Evolutionary conservation across 768 basidiomycete genomes (phyloP), one percentile per base, ranked within the genome.

Genomic region (Hericium alpestre): DNA sequence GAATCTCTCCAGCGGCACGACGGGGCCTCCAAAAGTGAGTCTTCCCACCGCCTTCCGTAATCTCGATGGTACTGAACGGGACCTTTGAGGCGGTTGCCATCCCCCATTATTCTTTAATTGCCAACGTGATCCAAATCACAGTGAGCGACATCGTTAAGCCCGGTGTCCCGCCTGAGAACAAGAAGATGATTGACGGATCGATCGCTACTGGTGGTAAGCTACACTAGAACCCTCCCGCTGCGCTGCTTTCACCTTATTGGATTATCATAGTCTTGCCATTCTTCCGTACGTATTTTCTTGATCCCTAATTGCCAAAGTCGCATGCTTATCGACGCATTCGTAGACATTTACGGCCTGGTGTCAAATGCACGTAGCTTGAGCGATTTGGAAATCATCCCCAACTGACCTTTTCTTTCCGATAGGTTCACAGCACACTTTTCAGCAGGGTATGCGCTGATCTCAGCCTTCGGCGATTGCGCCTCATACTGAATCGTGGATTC

Each of bases 1-100:
- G 54, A 79, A 76, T 53, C 85, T 89, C 62, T 88, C 86, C 1
- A 87, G 86, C 58, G 86, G 86, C 9, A 89, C 86, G 23, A 89
- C 87, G 15, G 86, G 86, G 66, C 71, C 68, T 64, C 73, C 68
- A 39, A 67, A 69, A 58, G 67, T 67, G 47, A 11, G 22, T 11
- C 1, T 37, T 16, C 5, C 22, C 22, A 1, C 12, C 22, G 43
- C 6, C 7, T 25, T 51, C 23, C 8, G 20, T 22, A 39, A 9
- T 50, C 15, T 39, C n/a, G 13, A 18, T 46, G n/a, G 22, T 41
- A 38, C 37, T 10, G 10, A 32, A 37, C 23, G 9, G 7, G 12
- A 13, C 15, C 11, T 46, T 4, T n/a, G 27, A 84, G 84, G 87
- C 84, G 11, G 84, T 87, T 16, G 76, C 74, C 5, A 82, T 89